A percentile compares a stretch with the other conserved stretches of the same genome.
Evolutionary conservation across 805 yeast species (phyloP).

Genomic region (Ogataea polymorpha): DNA sequence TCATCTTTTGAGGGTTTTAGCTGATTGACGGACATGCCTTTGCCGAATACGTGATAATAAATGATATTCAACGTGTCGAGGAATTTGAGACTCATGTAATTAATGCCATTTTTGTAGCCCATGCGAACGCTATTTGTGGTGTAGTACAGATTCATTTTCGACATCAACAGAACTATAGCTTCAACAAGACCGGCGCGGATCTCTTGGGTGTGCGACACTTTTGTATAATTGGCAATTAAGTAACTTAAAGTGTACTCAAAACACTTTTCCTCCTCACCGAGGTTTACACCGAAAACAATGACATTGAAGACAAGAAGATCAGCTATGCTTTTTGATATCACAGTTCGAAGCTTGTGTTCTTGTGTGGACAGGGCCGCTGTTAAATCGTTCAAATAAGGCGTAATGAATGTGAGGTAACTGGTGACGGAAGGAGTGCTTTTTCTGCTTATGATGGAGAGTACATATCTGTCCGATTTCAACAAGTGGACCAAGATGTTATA

Average conservation of each 20-base stretch:
- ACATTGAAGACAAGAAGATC: constrained; percentile 33
- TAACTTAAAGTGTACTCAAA: constrained; percentile 25
- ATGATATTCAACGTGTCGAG: constrained; percentile 27
- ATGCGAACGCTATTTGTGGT: constrained; percentile 28
- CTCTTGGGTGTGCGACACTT: constrained; percentile 13
- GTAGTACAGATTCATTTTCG: constrained; percentile 31
- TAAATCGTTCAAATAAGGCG: constrained; percentile 17
- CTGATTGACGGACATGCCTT: constrained; percentile 11
- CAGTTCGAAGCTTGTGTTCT: constrained; percentile 28
- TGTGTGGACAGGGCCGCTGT: constrained; percentile 28
- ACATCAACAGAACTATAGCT: constrained; percentile 29
- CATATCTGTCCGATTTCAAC: constrained; percentile 32
- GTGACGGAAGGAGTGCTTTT: constrained; percentile 21
- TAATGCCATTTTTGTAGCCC: constrained; percentile 23
- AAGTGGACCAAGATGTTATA: constrained; percentile 28
- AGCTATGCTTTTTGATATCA: constrained; percentile 30
- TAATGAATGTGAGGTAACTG: constrained; percentile 24
- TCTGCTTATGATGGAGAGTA: constrained; percentile 23
- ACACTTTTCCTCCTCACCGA: constrained; percentile 23
- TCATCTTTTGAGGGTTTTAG: constrained; percentile 22
- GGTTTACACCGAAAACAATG: constrained; percentile 29
- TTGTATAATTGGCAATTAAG: constrained; percentile 22
- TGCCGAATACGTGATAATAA: constrained; percentile 24
- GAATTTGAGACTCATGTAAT: constrained; percentile 30
- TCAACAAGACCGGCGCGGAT: constrained; percentile 29